Conservation (phyloP, 257 asterid species). For the Buddleja alternifolia region DNA sequence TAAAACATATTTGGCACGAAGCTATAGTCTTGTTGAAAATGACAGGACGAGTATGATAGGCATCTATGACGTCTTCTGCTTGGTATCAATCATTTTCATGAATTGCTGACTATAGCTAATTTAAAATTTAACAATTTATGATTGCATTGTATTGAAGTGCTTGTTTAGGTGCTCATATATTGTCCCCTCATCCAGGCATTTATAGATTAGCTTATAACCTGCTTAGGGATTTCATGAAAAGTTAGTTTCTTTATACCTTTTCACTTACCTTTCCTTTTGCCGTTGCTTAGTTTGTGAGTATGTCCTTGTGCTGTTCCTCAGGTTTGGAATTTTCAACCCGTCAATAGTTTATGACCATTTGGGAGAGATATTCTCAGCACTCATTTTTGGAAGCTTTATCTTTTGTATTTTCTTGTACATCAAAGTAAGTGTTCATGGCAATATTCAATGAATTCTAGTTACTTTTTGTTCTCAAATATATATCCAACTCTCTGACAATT, state of each 20-base stretch:
- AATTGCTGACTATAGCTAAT: neutral
- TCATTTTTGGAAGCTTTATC: slow-evolving; percentile 83
- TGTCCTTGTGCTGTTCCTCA: slow-evolving; percentile 34
- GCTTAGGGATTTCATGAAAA: slow-evolving; percentile 17
- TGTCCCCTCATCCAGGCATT: neutral
- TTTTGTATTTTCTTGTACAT: slow-evolving; percentile 79
- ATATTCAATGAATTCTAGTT: slow-evolving; percentile 14
- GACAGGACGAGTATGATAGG: neutral
- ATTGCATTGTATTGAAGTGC: no score
- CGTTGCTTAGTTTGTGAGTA: slow-evolving; percentile 25
- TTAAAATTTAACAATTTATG: neutral
- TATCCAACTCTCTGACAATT: slow-evolving; percentile 39
- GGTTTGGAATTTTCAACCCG: slow-evolving; percentile 93
- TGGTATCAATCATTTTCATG: neutral
- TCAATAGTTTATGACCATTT: slow-evolving; percentile 84
- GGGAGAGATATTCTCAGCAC: slow-evolving; percentile 91
- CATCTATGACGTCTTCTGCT: neutral
- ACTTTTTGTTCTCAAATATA: slow-evolving; percentile 15
- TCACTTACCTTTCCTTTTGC: slow-evolving; percentile 4
- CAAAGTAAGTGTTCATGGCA: slow-evolving; percentile 56
- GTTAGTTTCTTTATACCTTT: neutral
- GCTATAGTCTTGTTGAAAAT: neutral
- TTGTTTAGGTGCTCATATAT: neutral
- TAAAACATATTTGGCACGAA: neutral
- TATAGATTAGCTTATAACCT: slow-evolving; percentile 7